These are phyloP conservation scores for Plasmopara halstedii DNA, from an alignment of 352 stramenopile species.

Conservation along the genomic window DNA sequence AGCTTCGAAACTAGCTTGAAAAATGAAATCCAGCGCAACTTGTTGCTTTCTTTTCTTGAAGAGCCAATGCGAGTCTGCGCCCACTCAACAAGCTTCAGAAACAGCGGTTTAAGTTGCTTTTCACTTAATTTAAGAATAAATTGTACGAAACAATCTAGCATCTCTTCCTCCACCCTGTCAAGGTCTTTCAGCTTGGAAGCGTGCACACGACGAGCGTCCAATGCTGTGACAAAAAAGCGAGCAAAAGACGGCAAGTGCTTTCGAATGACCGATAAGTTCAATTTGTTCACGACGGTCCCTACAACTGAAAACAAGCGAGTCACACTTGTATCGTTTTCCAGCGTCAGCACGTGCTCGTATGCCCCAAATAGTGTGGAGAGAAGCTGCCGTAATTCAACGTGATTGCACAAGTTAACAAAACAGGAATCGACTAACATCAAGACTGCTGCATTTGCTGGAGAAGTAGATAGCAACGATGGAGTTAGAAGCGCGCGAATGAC, in stretches of 20 bases:
- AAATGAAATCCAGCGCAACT: slow-evolving; percentile 64
- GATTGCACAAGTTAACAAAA: slow-evolving; percentile 58
- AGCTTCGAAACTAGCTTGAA: slow-evolving; percentile 78
- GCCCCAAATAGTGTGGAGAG: slow-evolving; percentile 56
- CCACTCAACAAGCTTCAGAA: slow-evolving; percentile 82
- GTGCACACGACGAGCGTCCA: slow-evolving; percentile 73
- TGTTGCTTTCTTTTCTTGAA: slow-evolving; percentile 21
- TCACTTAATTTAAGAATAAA: slow-evolving; percentile 85
- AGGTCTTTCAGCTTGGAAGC: slow-evolving; percentile 40
- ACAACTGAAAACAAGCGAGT: slow-evolving; percentile 68
- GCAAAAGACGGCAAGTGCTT: slow-evolving; percentile 68
- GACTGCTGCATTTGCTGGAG: slow-evolving; percentile 22
- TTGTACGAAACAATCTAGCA: slow-evolving; percentile 66
- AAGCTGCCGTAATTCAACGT: slow-evolving; percentile 68
- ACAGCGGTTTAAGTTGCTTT: slow-evolving; percentile 86
- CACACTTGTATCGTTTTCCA: slow-evolving; percentile 43
- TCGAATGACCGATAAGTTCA: slow-evolving; percentile 46
- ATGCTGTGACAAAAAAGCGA: slow-evolving; percentile 72
- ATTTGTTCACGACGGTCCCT: slow-evolving; percentile 43
- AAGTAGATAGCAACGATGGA: slow-evolving; percentile 34
- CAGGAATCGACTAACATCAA: slow-evolving; percentile 57
- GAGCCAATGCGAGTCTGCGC: slow-evolving; percentile 34
- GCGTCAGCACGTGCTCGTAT: slow-evolving; percentile 56
- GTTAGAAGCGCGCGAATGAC: slow-evolving; percentile 57
- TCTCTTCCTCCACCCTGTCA: slow-evolving; percentile 65